phyloP scores from a whole-genome alignment of 768 basidiomycete species.

The Tylopilus felleus region DNA sequence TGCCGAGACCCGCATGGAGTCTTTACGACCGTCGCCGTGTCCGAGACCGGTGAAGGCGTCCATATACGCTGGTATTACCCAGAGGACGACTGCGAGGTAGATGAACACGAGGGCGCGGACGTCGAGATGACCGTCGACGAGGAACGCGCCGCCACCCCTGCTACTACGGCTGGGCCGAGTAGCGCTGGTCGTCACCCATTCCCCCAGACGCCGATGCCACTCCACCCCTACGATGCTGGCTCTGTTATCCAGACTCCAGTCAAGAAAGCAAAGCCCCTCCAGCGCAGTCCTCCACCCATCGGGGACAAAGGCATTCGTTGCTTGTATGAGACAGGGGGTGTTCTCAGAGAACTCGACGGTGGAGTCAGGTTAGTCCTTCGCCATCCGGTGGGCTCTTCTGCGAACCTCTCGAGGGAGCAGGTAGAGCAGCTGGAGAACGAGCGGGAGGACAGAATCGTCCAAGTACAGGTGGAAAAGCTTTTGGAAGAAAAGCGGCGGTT shows the following conservation, averaged over 20 bases:
- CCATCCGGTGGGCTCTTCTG: conserved; percentile 18
- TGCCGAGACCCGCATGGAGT: conserved; percentile 15
- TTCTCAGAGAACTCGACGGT: conserved; percentile 14
- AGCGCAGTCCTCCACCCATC: conserved; percentile 27
- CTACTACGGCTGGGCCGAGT: not conserved
- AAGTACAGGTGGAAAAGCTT: conserved; percentile 11
- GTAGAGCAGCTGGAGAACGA: conserved; percentile 17
- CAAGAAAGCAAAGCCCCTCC: conserved; percentile 27
- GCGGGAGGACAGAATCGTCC: conserved; percentile 8
- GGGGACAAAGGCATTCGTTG: conserved; percentile 28
- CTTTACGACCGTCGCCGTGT: conserved; percentile 13
- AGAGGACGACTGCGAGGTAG: conserved; percentile 1
- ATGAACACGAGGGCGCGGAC: conserved; percentile 7
- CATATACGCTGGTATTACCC: conserved; percentile 22
- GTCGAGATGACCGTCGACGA: conserved; percentile 15
- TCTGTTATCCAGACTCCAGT: conserved; percentile 30
- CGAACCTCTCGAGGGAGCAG: conserved; percentile 27
- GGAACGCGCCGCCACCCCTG: conserved; percentile 16
- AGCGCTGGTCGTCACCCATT: not conserved
- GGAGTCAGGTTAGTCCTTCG: conserved; percentile 18
- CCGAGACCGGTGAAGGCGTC: conserved; percentile 20
- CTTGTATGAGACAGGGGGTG: conserved; percentile 12
- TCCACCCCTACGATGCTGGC: conserved; percentile 26
- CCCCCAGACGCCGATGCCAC: conserved; percentile 20
- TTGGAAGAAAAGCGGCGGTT: conserved; percentile 5